Evolutionary conservation across 139 green algal species (phyloP), one percentile per base, ranked within the genome.

Genomic region (Monoraphidium neglectum): DNA sequence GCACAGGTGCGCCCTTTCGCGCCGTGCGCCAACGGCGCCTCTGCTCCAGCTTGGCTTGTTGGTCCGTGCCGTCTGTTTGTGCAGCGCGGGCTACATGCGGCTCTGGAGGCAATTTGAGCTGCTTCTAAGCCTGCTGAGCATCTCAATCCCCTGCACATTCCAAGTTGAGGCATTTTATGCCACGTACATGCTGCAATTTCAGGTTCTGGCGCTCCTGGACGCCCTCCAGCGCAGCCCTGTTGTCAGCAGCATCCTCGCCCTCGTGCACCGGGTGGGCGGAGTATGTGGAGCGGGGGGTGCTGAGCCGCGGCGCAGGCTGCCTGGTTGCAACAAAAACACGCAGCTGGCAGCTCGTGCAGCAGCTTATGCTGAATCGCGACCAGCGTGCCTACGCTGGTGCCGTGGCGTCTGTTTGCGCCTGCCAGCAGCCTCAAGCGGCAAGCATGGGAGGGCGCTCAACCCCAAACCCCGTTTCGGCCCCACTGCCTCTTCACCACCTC

Each of bases 191-290:
- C 40, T 33, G 26, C 24, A 37, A n/a, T 16, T 65, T 36, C 35
- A 79, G 73, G 73, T 79, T 4, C 21, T 79, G 6, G 49, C 54
- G 28, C 35, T 49, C 32, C 73, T 79, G 63, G 26, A 63, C 12
- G 8, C 24, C 1, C 28, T 72, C 8, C 57, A 46, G 35, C 49
- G 33, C 47, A 56, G 66, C 37, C 21, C 40, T 2, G 33, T 35
- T 6, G 73, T 79, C 12, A 66, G 33, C 26, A 72, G 73, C 49
- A 67, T 79, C 16, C 51, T 79, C 26, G 10, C 64, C 49, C 54
- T 38, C 21, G n/a, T 79, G 24, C 62, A 79, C 46, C 30, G 49
- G 63, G 73, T 79, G n/a, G n/a, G n/a, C n/a, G n/a, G n/a, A n/a
- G n/a, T n/a, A n/a, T n/a, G n/a, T n/a, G n/a, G n/a, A n/a, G n/a